These are phyloP conservation scores for Leccinum uliginosum DNA, from an alignment of 768 basidiomycete genomes.

Conservation along the genomic window DNA sequence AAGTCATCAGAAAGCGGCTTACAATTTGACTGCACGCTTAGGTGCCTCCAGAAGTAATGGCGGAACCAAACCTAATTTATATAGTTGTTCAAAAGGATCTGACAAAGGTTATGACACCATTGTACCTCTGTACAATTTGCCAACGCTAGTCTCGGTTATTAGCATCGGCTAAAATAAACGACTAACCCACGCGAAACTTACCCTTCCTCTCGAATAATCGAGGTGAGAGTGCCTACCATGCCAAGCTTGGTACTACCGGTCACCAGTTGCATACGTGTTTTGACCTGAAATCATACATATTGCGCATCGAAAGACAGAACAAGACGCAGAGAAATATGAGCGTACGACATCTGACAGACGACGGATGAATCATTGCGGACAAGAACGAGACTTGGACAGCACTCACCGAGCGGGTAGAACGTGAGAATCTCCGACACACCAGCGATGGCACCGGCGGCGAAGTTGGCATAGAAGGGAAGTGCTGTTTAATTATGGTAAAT, in stretches of 20 bases:
- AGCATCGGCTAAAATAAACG: neutral
- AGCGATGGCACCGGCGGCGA: constrained; percentile 94
- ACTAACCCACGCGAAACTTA: constrained; percentile 32
- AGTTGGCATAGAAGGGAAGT: constrained; percentile 83
- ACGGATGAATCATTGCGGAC: constrained; percentile 8
- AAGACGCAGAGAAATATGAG: constrained; percentile 14
- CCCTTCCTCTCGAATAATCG: constrained; percentile 91
- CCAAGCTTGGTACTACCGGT: constrained; percentile 73
- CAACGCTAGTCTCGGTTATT: constrained; percentile 42
- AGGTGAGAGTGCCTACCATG: constrained; percentile 75
- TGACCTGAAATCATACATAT: constrained; percentile 55
- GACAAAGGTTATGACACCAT: neutral
- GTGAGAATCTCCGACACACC: constrained; percentile 82
- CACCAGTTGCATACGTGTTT: constrained; percentile 98
- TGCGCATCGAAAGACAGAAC: neutral
- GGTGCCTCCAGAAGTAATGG: constrained; percentile 95
- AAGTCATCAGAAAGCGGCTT: constrained; percentile 22
- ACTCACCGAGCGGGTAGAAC: constrained; percentile 85
- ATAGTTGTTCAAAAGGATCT: neutral
- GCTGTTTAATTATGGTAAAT: constrained; percentile 39
- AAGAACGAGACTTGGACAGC: neutral
- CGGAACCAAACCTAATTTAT: constrained; percentile 81
- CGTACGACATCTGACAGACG: constrained; percentile 72
- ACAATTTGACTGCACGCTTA: constrained; percentile 97
- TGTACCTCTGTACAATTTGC: constrained; percentile 84